Conservation (phyloP, 2,329 filamentous ascomycete species). For the Diaporthe capsici region DNA sequence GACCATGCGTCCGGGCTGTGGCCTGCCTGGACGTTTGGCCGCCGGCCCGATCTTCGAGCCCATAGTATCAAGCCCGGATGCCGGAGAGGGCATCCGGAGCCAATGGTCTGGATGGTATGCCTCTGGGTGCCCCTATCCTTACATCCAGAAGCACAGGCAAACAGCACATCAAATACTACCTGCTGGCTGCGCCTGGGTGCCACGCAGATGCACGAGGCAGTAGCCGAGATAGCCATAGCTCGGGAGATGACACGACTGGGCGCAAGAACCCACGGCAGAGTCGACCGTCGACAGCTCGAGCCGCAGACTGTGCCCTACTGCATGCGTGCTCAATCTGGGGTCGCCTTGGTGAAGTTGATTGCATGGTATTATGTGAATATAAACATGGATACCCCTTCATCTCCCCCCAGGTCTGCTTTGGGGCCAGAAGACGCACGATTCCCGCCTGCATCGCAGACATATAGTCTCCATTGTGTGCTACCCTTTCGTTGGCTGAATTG, state of each 20-base stretch:
- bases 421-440: constrained; percentile 12
- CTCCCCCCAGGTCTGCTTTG: background rate
- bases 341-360: background rate
- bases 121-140: constrained; percentile 2
- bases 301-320: constrained; percentile 19
- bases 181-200: constrained; percentile 6
- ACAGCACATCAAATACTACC: constrained; percentile 26
- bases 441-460: constrained; percentile 15
- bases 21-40: constrained; percentile 8
- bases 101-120: constrained; percentile 21
- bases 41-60: constrained; percentile 26
- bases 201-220: constrained; percentile 18
- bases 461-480: constrained; percentile 32
- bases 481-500: constrained; percentile 7
- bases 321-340: constrained; percentile 27
- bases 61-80: constrained; percentile 21
- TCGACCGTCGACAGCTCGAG: constrained; percentile 1
- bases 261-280: background rate
- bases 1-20: background rate
- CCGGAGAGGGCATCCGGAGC: constrained; percentile 16
- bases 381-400: constrained; percentile 40
- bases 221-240: constrained; percentile 14
- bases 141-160: constrained; percentile 30
- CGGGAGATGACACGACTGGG: constrained; percentile 21
- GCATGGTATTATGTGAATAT: constrained; percentile 34